phyloP scores from a whole-genome alignment of 176 grass and related monocot species.

The Hsuehochloa calcarea region DNA sequence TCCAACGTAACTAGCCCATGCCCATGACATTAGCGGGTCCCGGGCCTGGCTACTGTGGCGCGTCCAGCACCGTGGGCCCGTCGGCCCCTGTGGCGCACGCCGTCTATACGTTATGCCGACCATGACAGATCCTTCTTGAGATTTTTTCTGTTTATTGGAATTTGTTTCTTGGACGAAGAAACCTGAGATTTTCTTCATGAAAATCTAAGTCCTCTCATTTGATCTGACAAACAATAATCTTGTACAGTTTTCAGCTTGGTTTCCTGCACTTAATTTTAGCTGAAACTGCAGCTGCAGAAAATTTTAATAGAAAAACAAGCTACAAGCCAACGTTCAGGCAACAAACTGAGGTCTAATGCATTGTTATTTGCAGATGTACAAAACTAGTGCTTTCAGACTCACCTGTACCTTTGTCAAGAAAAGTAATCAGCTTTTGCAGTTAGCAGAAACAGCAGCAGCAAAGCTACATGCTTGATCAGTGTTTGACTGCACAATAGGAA shows the following conservation, averaged over 20 bases:
- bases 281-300: background rate
- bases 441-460: conserved; percentile 6
- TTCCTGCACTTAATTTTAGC: background rate
- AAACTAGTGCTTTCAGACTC: background rate
- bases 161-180: background rate
- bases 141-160: conserved; percentile 1
- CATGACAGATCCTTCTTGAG: background rate
- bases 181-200: background rate
- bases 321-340: background rate
- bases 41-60: too few species aligned
- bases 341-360: background rate
- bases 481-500: background rate
- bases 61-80: too few species aligned
- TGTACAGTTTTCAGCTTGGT: background rate
- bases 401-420: background rate
- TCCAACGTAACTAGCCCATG: too few species aligned
- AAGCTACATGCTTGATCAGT: background rate
- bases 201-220: background rate
- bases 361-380: background rate
- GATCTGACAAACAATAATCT: background rate
- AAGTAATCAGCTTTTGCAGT: background rate
- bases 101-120: too few species aligned
- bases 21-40: too few species aligned
- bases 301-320: background rate
- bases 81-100: too few species aligned